Evolutionary conservation across 257 asterid species (phyloP).

Genomic region (Solanum sitiens): DNA sequence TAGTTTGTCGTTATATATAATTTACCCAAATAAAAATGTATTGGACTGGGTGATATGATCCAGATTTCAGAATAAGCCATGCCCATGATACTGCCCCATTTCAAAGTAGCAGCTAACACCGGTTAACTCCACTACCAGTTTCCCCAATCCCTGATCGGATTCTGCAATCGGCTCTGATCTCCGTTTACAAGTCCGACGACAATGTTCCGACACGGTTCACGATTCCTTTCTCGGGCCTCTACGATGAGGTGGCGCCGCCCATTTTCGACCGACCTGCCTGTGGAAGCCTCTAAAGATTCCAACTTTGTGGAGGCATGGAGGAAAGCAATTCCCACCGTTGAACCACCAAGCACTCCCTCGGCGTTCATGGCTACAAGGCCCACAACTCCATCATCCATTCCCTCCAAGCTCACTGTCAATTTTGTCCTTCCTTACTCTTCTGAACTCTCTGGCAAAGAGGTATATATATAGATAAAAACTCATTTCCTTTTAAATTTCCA

Average conservation of each 20-base stretch:
- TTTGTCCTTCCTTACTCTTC: slow-evolving; percentile 71
- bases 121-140: background rate
- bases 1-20: too few species aligned
- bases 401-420: slow-evolving; percentile 74
- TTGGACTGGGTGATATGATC: background rate
- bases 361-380: slow-evolving; percentile 61
- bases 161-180: slow-evolving; percentile 8
- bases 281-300: slow-evolving; percentile 39
- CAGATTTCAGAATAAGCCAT: background rate
- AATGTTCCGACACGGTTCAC: slow-evolving; percentile 49
- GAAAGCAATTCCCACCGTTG: slow-evolving; percentile 45
- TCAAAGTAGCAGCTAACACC: background rate
- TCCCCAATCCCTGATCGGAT: background rate
- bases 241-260: slow-evolving; percentile 52
- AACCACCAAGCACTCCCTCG: slow-evolving; percentile 63
- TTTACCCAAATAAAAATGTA: too few species aligned
- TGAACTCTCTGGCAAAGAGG: slow-evolving; percentile 52
- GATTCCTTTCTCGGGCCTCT: slow-evolving; percentile 15
- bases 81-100: background rate
- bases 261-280: slow-evolving; percentile 42
- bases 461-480: background rate
- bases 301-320: slow-evolving; percentile 55
- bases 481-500: background rate
- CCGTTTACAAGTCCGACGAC: background rate
- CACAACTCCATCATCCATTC: slow-evolving; percentile 55